Conservation (phyloP, 2,329 filamentous ascomycete species). For the Claviceps africana region DNA sequence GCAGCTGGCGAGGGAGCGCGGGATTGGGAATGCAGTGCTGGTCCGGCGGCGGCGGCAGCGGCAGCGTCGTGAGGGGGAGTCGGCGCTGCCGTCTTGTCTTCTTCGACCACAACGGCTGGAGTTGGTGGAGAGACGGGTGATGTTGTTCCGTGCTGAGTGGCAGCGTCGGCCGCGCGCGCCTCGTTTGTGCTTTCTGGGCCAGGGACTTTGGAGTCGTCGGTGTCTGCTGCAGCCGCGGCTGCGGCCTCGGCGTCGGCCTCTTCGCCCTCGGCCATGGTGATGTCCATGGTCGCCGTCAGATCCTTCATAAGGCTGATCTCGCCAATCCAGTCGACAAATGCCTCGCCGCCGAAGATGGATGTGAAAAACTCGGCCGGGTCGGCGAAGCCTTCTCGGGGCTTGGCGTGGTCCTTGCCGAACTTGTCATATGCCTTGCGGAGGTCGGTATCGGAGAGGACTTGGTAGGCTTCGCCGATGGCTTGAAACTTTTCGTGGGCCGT, state of each 20-base stretch:
- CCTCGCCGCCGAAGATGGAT: constrained; percentile 94
- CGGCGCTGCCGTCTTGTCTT: constrained; percentile 18
- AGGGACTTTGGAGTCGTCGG: constrained; percentile 36
- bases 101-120: constrained; percentile 27
- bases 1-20: constrained; percentile 26
- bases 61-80: constrained; percentile 9
- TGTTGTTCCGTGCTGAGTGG: constrained; percentile 9
- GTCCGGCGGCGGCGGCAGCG: neutral
- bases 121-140: constrained; percentile 12
- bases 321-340: constrained; percentile 91
- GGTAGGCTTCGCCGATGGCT: constrained; percentile 60
- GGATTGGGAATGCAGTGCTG: constrained; percentile 19
- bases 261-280: constrained; percentile 70
- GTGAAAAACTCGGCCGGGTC: constrained; percentile 96
- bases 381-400: constrained; percentile 82
- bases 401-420: constrained; percentile 87
- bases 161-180: constrained; percentile 13
- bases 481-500: constrained; percentile 92
- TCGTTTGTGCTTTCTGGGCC: constrained; percentile 40
- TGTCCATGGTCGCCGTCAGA: constrained; percentile 95
- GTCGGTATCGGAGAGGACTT: constrained; percentile 75
- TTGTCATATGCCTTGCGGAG: constrained; percentile 91
- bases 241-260: no score
- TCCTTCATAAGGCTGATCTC: constrained; percentile 99
- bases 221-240: constrained; percentile 18